Evolutionary conservation across 352 stramenopile species (phyloP), one percentile per base, ranked within the genome.

Genomic region (Peronospora belbahrii): DNA sequence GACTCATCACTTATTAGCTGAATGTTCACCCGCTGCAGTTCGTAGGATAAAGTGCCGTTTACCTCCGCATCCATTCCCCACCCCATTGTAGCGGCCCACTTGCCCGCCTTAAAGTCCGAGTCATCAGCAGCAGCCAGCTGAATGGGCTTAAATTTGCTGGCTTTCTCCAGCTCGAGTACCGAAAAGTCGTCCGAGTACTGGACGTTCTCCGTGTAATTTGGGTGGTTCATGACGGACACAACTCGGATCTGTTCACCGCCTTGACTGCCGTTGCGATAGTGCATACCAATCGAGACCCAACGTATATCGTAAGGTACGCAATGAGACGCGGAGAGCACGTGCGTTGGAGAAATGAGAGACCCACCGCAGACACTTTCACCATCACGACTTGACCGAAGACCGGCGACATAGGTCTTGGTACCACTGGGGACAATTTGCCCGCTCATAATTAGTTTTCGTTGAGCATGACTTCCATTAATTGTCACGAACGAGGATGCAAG

Each of bases 101-200:
- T 59, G 24, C 54, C 61, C 0, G 44, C 32, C 54, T 49, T 4
- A 40, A 62, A 52, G 31, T 41, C 30, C 1, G 42, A 49, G n/a
- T 49, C 31, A 9, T 41, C 42, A 10, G 42, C 19, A 2, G 46
- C 25, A 2, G 42, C 42, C 1, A 49, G 18, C 31, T 40, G 33
- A 8, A 49, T 30, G 13, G 42, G 42, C 10, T 40, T 39, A 1
- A 48, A 67, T 5, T 54, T 70, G 32, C 56, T 69, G 1, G 56
- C 43, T 19, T 25, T 58, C 30, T 57, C 56, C 14, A 74, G 68
- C 39, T 68, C 59, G 7, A 87, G 28, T 13, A 89, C 47, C 25
- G 65, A 23, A 41, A 74, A 74, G 17, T 71, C 53, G 18, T 54
- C 34, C 2, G 60, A 27, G 10, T 56, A 24, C 18, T 33, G 8